Base-by-base conservation (phyloP, 2,329 filamentous ascomycete species). In the Colletotrichum gloeosporioides region DNA sequence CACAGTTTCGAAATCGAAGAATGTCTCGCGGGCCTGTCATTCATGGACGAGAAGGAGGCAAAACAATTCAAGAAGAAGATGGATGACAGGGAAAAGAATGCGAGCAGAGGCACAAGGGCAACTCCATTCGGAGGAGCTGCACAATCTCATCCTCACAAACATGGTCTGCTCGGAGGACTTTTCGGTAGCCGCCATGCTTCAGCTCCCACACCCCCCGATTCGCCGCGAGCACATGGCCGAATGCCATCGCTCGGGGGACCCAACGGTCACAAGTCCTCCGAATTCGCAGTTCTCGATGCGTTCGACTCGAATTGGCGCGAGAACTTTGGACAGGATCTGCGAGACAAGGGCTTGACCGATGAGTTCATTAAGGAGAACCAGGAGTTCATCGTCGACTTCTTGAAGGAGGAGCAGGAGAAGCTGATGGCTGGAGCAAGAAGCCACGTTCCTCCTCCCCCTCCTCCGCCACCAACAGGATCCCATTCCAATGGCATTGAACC, bases 61-160 rank as follows among this genome's bases (percentile, higher is more conserved):
- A 98, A 95, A 86, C 95, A 95, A 75, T 99, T 99, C 87, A 93
- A 96, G 86, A 98, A 98, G 90, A 99, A 98, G 89, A 95, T 99
- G 91, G 94, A 97, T 80, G 96, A 98, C 83, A 91, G 96, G 79
- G 96, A 99, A 87, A 98, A 98, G 91, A 96, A 96, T 86, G 96
- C 96, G 55, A 96, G 94, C 87, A 98, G 98, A 87, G 93, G 93
- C 78, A 98, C 96, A 4, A 93, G 89, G 83, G 90, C 92, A 78
- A 96, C 94, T 39, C 93, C 95, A 1, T 98, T 98, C 80, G 92
- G 90, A 72, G 90, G 90, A 66, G 79, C 85, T 36, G 81, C 84
- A 27, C 81, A 77, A 31, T 81, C 83, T 67, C 87, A 85, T 82
- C 85, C 85, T 61, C 86, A 88, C 78, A 86, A 84, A 69, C 84